Conservation (phyloP, 2,329 filamentous ascomycete genomes). For the Alternaria panax region DNA sequence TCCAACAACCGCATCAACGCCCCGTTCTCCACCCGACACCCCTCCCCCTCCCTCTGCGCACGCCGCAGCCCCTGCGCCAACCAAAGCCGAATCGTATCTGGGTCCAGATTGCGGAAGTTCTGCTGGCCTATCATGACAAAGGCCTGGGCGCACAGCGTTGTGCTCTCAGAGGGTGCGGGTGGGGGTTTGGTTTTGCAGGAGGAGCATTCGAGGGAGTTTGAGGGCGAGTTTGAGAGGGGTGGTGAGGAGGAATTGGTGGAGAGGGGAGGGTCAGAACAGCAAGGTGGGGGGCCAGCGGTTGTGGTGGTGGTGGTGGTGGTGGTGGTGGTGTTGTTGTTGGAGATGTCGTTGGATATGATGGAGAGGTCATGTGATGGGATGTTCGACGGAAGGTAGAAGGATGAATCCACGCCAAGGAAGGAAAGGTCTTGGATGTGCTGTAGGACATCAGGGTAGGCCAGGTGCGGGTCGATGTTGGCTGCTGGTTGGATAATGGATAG, state of each 20-base stretch:
- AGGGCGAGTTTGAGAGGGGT: background rate
- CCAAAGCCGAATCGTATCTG: conserved; percentile 41
- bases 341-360: background rate
- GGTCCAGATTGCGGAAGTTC: conserved; percentile 44
- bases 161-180: conserved; percentile 39
- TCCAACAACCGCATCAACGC: conserved; percentile 44
- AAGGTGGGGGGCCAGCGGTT: conserved; percentile 31
- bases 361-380: background rate
- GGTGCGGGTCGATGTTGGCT: conserved; percentile 5
- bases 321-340: background rate
- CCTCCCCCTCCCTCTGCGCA: conserved; percentile 40
- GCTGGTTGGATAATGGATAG: conserved; percentile 5
- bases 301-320: background rate
- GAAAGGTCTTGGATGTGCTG: conserved; percentile 17
- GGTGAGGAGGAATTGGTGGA: background rate
- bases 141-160: conserved; percentile 45
- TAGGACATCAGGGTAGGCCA: conserved; percentile 16
- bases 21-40: conserved; percentile 47
- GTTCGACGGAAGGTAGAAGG: background rate
- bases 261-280: conserved; percentile 31
- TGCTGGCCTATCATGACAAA: conserved; percentile 46
- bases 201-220: conserved; percentile 35
- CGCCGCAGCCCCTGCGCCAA: conserved; percentile 41
- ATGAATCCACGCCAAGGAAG: conserved; percentile 16
- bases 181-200: conserved; percentile 36